phyloP scores from a whole-genome alignment of 2,329 filamentous ascomycete species.

The Aspergillus novofumigatus region DNA sequence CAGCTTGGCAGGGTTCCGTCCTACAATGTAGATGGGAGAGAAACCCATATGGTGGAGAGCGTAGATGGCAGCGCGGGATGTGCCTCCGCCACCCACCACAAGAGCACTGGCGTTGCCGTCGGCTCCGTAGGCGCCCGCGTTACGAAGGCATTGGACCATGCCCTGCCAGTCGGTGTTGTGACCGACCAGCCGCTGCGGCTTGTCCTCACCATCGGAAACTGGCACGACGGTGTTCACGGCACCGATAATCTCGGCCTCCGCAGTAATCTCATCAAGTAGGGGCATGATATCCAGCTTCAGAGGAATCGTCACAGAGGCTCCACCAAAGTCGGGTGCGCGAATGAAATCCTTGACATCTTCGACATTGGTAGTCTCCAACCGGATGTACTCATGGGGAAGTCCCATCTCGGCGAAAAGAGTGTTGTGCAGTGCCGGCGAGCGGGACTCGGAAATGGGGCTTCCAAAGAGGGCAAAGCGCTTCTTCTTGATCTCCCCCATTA shows the following conservation, averaged over 20 bases:
- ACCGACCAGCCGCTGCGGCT: constrained; percentile 59
- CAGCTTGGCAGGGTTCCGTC: constrained; percentile 68
- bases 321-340: constrained; percentile 71
- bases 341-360: constrained; percentile 62
- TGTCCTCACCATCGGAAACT: constrained; percentile 41
- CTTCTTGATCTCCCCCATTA: constrained; percentile 72
- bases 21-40: constrained; percentile 80
- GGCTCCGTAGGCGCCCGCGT: constrained; percentile 56
- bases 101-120: constrained; percentile 55
- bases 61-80: constrained; percentile 85
- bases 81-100: constrained; percentile 88
- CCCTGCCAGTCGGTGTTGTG: constrained; percentile 96
- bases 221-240: constrained; percentile 93
- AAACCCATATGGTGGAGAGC: constrained; percentile 80
- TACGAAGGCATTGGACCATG: constrained; percentile 75
- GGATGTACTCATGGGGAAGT: constrained; percentile 76
- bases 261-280: constrained; percentile 73
- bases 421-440: constrained; percentile 88
- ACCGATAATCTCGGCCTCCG: constrained; percentile 76
- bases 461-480: constrained; percentile 86
- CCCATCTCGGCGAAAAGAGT: constrained; percentile 71
- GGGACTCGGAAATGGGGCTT: constrained; percentile 73
- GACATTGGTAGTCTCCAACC: constrained; percentile 67
- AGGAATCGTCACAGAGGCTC: constrained; percentile 92
- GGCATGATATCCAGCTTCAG: constrained; percentile 85